phyloP scores from a whole-genome alignment of 495 filamentous ascomycete genomes.

The Penicillium goetzii region DNA sequence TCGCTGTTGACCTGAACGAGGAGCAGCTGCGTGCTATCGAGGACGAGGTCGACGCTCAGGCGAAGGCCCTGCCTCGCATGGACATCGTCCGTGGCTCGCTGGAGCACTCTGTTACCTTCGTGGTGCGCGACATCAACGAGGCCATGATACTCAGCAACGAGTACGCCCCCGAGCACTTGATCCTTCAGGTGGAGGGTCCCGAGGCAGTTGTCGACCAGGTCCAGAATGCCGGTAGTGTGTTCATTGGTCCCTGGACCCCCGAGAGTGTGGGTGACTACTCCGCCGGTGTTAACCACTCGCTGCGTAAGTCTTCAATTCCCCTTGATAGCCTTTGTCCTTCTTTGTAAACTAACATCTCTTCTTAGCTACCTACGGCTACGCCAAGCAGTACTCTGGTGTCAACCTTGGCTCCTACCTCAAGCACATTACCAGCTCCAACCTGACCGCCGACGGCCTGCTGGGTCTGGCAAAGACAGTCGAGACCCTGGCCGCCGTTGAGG shows the following conservation, averaged over 20 bases:
- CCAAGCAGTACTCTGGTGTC: slow-evolving; percentile 96
- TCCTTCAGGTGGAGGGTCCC: slow-evolving; percentile 81
- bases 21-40: slow-evolving; percentile 77
- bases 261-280: slow-evolving; percentile 98
- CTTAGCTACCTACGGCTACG: slow-evolving; percentile 93
- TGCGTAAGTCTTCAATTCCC: slow-evolving; percentile 68
- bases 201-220: slow-evolving; percentile 73
- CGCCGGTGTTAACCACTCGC: slow-evolving; percentile 93
- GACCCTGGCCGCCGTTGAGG: slow-evolving; percentile 90
- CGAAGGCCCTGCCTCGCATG: slow-evolving; percentile 83
- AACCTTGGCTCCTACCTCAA: slow-evolving; percentile 95
- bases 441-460: slow-evolving; percentile 80
- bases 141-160: slow-evolving; percentile 87
- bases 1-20: slow-evolving; percentile 79
- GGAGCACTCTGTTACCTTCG: slow-evolving; percentile 84
- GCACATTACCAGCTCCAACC: slow-evolving; percentile 90
- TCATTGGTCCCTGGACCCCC: slow-evolving; percentile 93
- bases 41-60: slow-evolving; percentile 86
- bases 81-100: slow-evolving; percentile 94
- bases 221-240: slow-evolving; percentile 94
- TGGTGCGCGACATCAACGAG: slow-evolving; percentile 77
- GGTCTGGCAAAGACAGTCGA: slow-evolving; percentile 89
- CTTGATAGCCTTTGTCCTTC: not conserved
- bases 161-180: slow-evolving; percentile 97
- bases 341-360: slow-evolving; percentile 20